Evolutionary conservation across 164 flowering plant genomes (phyloP), one percentile per base, ranked within the genome.

Genomic region (Chimonanthus salicifolius): DNA sequence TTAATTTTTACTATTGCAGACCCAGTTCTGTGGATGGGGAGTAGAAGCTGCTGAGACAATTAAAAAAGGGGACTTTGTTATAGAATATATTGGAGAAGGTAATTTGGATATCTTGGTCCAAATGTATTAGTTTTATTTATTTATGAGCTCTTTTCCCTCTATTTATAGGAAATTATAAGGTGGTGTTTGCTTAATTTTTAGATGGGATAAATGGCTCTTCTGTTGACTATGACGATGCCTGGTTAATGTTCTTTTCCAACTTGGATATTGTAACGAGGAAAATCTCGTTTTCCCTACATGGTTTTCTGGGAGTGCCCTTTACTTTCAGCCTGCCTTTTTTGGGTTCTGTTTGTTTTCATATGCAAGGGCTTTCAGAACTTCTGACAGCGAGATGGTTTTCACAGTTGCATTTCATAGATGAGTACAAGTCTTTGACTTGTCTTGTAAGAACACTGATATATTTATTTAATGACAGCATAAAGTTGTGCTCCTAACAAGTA

Each of bases 1-100:
- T 49, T 21, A 11, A 15, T 73, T 73, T 72, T 64, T 48, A 62
- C 54, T 67, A 72, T 79, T 83, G 54, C 83, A 95, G 99, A 95
- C 99, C 49, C 87, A 85, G 78, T 78, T 68, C 67, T 95, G 99
- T 84, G 99, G 99, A 75, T 95, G 99, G 99, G 99, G 99, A 74
- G 97, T 88, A 68, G 94, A 84, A 85, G 91, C 98, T 68, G 90
- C 90, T 81, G 98, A 91, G 81, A 51, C 88, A 6, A 85, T 95
- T 58, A 85, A 78, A 46, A 84, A 89, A 79, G 97, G 91, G 68
- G 97, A 90, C 6, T 95, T 92, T 76, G 75, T 95, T 47, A 83
- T 93, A 63, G 99, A 95, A 82, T 95, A 95, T 78, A 83, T 90
- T 76, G 99, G 99, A 58, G 99, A 95, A 95, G 99, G 99, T 95